phyloP scores from a whole-genome alignment of 176 grass and related monocot species.

The Paspalum notatum region DNA sequence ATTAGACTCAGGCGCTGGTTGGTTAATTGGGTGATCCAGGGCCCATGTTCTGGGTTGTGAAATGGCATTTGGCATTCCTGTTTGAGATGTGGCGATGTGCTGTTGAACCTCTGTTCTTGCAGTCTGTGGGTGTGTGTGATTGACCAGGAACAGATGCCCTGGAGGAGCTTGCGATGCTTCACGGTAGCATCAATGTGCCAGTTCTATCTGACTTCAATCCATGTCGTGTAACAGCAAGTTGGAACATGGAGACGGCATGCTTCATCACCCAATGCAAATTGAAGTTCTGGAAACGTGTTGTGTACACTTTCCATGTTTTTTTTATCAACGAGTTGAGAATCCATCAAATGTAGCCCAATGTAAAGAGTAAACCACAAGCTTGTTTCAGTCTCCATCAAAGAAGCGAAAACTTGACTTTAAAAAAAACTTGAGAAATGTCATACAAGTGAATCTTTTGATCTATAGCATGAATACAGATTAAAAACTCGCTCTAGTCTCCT shows the following conservation, averaged over 20 bases:
- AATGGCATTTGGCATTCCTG: constrained; percentile 7
- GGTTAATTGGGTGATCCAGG: neutral
- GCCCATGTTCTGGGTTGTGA: neutral
- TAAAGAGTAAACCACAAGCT: too few species aligned
- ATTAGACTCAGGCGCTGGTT: neutral
- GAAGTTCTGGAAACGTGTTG: neutral
- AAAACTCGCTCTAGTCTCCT: neutral
- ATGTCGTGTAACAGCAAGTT: neutral
- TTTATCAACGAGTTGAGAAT: too few species aligned
- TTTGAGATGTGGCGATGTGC: neutral
- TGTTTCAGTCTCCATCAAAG: too few species aligned
- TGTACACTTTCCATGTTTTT: too few species aligned
- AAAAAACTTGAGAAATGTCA: too few species aligned
- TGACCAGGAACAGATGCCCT: neutral
- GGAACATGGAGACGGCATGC: too few species aligned
- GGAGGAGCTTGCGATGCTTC: neutral
- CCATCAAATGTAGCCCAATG: too few species aligned
- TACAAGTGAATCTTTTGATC: neutral
- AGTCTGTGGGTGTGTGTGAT: neutral
- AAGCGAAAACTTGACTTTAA: too few species aligned
- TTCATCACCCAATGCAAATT: too few species aligned
- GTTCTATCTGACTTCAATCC: neutral
- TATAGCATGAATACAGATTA: neutral
- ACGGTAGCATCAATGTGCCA: neutral
- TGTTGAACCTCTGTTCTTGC: neutral